Conservation (phyloP, 2,329 filamentous ascomycete species). For the Diaporthe citriasiana region DNA sequence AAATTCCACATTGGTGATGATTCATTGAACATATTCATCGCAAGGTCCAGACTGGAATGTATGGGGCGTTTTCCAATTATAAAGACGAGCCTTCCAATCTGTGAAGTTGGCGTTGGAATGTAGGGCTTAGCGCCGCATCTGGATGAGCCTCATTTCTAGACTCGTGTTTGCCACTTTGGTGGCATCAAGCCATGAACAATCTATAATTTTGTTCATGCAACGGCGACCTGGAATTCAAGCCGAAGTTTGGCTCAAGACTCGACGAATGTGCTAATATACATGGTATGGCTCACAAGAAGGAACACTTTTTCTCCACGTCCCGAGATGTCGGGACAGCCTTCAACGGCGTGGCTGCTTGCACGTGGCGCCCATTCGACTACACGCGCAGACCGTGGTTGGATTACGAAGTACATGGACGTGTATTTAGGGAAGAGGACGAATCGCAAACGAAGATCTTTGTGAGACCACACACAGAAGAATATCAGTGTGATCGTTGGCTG, state of each 20-base stretch:
- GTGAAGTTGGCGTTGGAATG: constrained; percentile 14
- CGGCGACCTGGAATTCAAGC: neutral
- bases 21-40: neutral
- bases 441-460: neutral
- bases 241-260: neutral
- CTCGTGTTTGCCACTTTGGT: neutral
- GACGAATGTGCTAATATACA: neutral
- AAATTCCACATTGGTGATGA: neutral
- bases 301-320: neutral
- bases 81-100: neutral
- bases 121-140: neutral
- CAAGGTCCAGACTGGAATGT: neutral
- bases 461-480: neutral
- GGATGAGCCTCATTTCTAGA: neutral
- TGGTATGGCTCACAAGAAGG: neutral
- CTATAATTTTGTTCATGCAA: neutral
- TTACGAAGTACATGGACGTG: too few species aligned
- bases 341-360: constrained; percentile 13
- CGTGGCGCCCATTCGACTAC: neutral
- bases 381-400: neutral
- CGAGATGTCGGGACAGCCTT: neutral
- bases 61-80: neutral
- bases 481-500: neutral
- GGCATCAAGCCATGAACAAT: neutral
- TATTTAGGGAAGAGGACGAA: neutral